A percentile compares a stretch with the other conserved stretches of the same genome.
Conservation (phyloP, 1,139 yeast genomes). For the Kodamaea fungicola region DNA sequence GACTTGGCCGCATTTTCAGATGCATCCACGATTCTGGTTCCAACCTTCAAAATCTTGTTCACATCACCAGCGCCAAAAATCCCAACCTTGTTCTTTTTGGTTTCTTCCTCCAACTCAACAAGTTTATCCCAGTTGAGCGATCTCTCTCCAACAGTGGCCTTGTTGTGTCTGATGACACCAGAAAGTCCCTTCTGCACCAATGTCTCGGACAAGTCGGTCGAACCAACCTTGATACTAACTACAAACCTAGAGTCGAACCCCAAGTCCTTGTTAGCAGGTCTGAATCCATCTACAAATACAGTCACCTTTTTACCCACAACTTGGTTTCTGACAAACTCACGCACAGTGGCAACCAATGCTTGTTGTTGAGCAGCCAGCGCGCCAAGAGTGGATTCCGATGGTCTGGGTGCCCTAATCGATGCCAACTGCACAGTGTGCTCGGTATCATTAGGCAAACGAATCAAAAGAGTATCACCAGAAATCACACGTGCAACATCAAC, state of each 20-base stretch:
- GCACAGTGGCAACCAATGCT: slow-evolving; percentile 60
- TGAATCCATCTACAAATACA: slow-evolving; percentile 59
- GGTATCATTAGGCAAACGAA: slow-evolving; percentile 45
- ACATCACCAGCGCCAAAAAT: slow-evolving; percentile 47
- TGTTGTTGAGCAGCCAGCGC: slow-evolving; percentile 31
- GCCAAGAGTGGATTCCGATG: slow-evolving; percentile 54
- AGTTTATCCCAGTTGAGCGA: slow-evolving; percentile 77
- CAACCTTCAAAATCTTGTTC: slow-evolving; percentile 47
- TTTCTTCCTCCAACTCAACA: slow-evolving; percentile 64
- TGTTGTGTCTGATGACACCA: slow-evolving; percentile 73
- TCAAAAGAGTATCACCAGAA: slow-evolving; percentile 64
- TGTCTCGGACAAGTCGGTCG: slow-evolving; percentile 57
- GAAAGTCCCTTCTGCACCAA: slow-evolving; percentile 69
- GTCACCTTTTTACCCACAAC: slow-evolving; percentile 65
- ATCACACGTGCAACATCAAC: slow-evolving; percentile 60
- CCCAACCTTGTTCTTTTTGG: slow-evolving; percentile 58
- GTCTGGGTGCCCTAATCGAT: slow-evolving; percentile 71
- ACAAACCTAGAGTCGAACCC: slow-evolving; percentile 64
- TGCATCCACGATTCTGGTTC: slow-evolving; percentile 71
- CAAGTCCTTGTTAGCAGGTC: slow-evolving; percentile 56
- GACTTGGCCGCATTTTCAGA: slow-evolving; percentile 73
- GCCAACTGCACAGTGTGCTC: slow-evolving; percentile 68
- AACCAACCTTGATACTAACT: slow-evolving; percentile 48
- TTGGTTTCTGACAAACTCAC: slow-evolving; percentile 67
- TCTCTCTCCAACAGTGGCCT: slow-evolving; percentile 65